A percentile compares a stretch with the other conserved stretches of the same genome.
These are phyloP conservation scores for Biscogniauxia sp. DNA, from an alignment of 2,329 filamentous ascomycete genomes.

Conservation along the genomic window DNA sequence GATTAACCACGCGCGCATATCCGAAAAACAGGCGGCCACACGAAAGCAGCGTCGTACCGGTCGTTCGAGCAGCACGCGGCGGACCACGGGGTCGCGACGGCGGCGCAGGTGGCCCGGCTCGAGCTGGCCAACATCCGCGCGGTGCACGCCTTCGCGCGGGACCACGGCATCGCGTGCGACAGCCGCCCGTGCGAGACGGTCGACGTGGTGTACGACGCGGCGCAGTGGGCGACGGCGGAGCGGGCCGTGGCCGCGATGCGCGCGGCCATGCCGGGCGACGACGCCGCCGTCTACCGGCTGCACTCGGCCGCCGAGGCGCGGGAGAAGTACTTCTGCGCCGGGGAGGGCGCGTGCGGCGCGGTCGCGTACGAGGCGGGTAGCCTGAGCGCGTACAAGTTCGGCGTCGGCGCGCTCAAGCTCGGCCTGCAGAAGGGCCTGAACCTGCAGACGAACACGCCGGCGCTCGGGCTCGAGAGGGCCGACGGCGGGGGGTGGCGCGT, in stretches of 20 bases:
- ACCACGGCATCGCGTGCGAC: conserved; percentile 49
- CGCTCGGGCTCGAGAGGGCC: conserved; percentile 23
- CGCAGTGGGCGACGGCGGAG: conserved; percentile 38
- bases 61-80: conserved; percentile 47
- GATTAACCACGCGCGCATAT: too few species aligned
- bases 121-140: conserved; percentile 52
- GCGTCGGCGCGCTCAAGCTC: conserved; percentile 44
- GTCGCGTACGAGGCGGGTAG: conserved; percentile 46
- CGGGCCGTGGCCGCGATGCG: conserved; percentile 44
- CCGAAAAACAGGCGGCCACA: conserved; percentile 40
- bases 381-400: conserved; percentile 39
- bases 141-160: conserved; percentile 52
- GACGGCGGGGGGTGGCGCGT: conserved; percentile 36
- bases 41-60: conserved; percentile 44
- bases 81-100: conserved; percentile 46
- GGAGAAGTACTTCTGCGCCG: conserved; percentile 37
- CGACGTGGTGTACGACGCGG: conserved; percentile 55
- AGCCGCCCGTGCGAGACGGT: conserved; percentile 50
- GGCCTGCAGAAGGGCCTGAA: conserved; percentile 44
- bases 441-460: conserved; percentile 53
- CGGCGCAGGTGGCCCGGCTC: conserved; percentile 48
- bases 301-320: conserved; percentile 41
- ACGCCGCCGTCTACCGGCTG: conserved; percentile 44
- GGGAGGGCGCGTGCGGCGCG: conserved; percentile 42
- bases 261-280: conserved; percentile 40